Base-by-base conservation (phyloP, 495 filamentous ascomycete genomes). In the Astrocystis sublimbata region DNA sequence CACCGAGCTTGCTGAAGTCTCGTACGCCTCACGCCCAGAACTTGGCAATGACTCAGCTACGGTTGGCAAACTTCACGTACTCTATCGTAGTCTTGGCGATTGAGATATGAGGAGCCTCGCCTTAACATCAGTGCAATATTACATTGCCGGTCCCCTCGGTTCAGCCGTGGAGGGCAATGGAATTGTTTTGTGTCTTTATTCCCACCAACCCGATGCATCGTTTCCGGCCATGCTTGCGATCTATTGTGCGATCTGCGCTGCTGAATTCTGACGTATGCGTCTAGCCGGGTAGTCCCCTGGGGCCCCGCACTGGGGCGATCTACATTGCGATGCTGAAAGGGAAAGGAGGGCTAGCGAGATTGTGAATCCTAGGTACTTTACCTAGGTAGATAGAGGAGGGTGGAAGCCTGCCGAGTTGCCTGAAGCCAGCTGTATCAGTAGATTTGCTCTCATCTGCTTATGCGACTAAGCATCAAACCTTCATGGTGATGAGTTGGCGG, bases 241-340 rank as follows among this genome's bases (percentile, higher is more conserved):
- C 4, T 47, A 47, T 21, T 24, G 5, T 5, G n/a, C n/a, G n/a
- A 56, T 43, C 53, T 41, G 38, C 26, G 12, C 30, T 35, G 10
- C 35, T 9, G 30, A 21, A 8, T 35, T 28, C 40, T 56, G 36
- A 56, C 24, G 52, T 42, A 42, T 36, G 31, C 23, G 23, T 28
- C 53, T 42, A 42, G 21, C 23, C 26, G 23, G 13, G 10, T 45
- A 26, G 24, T 31, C 10, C 28, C 26, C 35, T 33, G 54, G 54
- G 54, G 54, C 40, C 54, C 54, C 54, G 38, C 38, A 43, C 8
- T 9, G 54, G 53, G 26, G 13, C 17, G 54, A 57, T 57, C 54
- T 57, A 33, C 54, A 26, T 23, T 21, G 23, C 15, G 17, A 17
- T 40, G 28, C 28, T 15, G 35, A 57, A 40, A 33, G 54, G 40